Conservation (phyloP, 495 filamentous ascomycete species). For the Podospora tetraspora region DNA sequence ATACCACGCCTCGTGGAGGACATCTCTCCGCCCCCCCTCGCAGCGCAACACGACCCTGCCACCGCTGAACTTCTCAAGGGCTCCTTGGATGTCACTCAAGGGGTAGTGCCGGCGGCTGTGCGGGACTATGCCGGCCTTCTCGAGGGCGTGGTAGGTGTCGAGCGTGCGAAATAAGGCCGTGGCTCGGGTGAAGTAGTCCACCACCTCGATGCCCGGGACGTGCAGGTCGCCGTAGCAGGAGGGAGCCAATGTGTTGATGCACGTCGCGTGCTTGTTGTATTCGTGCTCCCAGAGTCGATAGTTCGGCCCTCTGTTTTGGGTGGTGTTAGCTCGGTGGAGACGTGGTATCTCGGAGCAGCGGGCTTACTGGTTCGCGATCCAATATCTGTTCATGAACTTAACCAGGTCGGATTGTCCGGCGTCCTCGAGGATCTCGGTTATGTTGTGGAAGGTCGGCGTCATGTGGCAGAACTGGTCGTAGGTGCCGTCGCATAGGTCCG, state of each 20-base stretch:
- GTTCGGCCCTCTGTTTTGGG: constrained; percentile 46
- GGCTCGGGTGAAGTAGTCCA: constrained; percentile 58
- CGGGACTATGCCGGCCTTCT: constrained; percentile 60
- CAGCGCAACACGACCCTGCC: constrained; percentile 67
- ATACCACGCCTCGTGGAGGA: constrained; percentile 80
- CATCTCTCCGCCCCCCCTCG: constrained; percentile 34
- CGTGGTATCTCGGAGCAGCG: background rate
- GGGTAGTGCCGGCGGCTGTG: constrained; percentile 57
- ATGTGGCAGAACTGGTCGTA: constrained; percentile 70
- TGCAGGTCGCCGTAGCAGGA: constrained; percentile 65
- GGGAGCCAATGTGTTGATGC: constrained; percentile 65
- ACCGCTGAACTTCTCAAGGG: constrained; percentile 60
- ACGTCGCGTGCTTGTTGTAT: constrained; percentile 81
- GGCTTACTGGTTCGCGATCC: constrained; percentile 52
- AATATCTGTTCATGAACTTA: constrained; percentile 70
- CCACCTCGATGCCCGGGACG: constrained; percentile 50
- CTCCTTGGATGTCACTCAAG: constrained; percentile 54
- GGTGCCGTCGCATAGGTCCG: constrained; percentile 80
- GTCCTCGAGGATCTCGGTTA: constrained; percentile 59
- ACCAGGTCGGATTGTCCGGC: constrained; percentile 59
- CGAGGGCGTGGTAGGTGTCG: constrained; percentile 53
- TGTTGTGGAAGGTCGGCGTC: constrained; percentile 63
- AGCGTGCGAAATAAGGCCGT: constrained; percentile 56
- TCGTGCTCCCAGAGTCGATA: constrained; percentile 76
- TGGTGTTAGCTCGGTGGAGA: background rate